Base-by-base conservation (phyloP, 148 eudicot genomes). In the Rhododendron simsii region DNA sequence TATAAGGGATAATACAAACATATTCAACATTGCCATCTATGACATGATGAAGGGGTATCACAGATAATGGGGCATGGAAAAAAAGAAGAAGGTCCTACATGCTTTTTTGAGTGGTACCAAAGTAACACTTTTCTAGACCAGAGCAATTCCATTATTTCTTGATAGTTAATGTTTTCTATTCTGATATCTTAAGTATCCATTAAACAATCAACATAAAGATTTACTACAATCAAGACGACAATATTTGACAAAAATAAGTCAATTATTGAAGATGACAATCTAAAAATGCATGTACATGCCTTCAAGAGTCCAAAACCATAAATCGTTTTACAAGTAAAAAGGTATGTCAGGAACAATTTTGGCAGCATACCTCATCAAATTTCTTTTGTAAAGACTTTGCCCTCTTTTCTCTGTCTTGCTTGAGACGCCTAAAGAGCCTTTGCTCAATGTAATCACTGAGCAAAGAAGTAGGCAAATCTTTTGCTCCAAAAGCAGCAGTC, bases 381-480 rank as follows among this genome's bases (percentile, higher is more conserved):
- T 87, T 59, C 83, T 89, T 90, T 84, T 91, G 92, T n/a, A 81
- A 80, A 79, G 89, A 87, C 84, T 87, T 92, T 81, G 92, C 95
- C 87, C 98, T 91, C 83, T 92, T 93, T 90, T 89, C 91, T 85
- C 96, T 94, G 88, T 95, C 99, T 85, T 89, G 82, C 87, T 91
- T 87, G 35, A 96, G 93, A 65, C 91, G 89, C 83, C 57, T 87
- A 85, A 87, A 89, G 7, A 96, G 94, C 85, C 98, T 91, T 89
- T 88, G 51, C 87, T 96, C 98, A 84, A 96, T 92, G 89, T 94
- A 93, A 89, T 94, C 94, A 91, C 99, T 93, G 59, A 96, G 97
- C 86, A 81, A 86, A 33, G 96, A 91, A 20, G 88, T 87, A 35
- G 94, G 98, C 69, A 96, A 93, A 86, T 93, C 92, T 84, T 87